A percentile compares a stretch with the other conserved stretches of the same genome.
These are phyloP conservation scores for Ramicandelaber brevisporus DNA, from an alignment of 192 early-diverging fungal species.

Conservation along the genomic window DNA sequence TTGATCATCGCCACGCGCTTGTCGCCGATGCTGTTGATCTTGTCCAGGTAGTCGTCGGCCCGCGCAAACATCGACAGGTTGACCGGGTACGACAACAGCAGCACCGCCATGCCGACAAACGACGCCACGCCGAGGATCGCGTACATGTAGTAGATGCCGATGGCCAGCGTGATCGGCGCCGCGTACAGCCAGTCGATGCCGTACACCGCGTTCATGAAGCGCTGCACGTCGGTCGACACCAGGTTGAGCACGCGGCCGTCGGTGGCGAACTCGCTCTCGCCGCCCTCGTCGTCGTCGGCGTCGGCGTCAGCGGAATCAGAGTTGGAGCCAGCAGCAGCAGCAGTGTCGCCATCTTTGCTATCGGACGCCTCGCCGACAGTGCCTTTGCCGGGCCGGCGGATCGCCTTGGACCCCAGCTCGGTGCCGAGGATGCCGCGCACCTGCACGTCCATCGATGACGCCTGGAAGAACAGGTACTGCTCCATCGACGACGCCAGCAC, in stretches of 20 bases:
- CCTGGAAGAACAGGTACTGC: constrained; percentile 24
- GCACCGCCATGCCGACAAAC: constrained; percentile 38
- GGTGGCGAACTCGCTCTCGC: constrained; percentile 12
- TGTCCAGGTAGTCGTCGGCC: constrained; percentile 24
- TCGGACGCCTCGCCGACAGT: constrained; percentile 4
- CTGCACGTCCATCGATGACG: constrained; percentile 24
- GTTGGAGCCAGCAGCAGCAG: not conserved
- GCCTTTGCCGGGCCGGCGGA: constrained; percentile 21
- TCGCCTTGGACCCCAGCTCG: constrained; percentile 44
- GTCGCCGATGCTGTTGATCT: constrained; percentile 33
- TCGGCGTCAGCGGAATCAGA: constrained; percentile 1
- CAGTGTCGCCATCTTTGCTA: not conserved
- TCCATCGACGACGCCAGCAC: constrained; percentile 13
- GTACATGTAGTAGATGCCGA: constrained; percentile 39
- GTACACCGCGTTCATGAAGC: constrained; percentile 24
- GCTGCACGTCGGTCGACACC: constrained; percentile 40
- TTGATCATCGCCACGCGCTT: constrained; percentile 51
- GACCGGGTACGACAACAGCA: constrained; percentile 31
- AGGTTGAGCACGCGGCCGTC: constrained; percentile 41
- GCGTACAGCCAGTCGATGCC: constrained; percentile 31
- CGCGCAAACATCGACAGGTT: constrained; percentile 20
- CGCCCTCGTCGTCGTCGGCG: constrained; percentile 8
- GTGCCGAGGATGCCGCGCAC: constrained; percentile 18
- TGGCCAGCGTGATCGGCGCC: constrained; percentile 30
- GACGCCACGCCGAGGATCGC: constrained; percentile 53